Percentiles rank a stretch among this genome's conserved stretches.
Conservation (phyloP, 1,139 yeast species). For the Protomyces inundatus region DNA sequence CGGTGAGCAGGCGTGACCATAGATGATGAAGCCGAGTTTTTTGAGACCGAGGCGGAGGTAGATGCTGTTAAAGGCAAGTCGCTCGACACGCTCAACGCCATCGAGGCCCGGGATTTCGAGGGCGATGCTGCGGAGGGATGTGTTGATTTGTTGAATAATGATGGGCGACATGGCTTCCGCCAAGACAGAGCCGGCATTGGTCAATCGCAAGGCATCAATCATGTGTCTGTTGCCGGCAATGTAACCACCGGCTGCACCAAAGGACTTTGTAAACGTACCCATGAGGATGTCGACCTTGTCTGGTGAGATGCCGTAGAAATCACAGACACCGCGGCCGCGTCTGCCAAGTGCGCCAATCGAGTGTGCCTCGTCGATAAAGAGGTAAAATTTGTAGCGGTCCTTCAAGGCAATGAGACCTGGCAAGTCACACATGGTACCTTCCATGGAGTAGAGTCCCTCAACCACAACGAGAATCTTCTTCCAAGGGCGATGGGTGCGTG, state of each 20-base stretch:
- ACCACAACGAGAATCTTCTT: slow-evolving; percentile 85
- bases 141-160: slow-evolving; percentile 77
- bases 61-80: slow-evolving; percentile 93
- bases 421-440: slow-evolving; percentile 86
- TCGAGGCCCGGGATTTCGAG: slow-evolving; percentile 89
- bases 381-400: slow-evolving; percentile 78
- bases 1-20: slow-evolving; percentile 95
- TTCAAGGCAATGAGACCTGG: slow-evolving; percentile 71
- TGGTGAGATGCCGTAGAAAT: slow-evolving; percentile 78
- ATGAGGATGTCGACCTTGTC: slow-evolving; percentile 72
- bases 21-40: slow-evolving; percentile 85
- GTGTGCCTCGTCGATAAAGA: slow-evolving; percentile 96
- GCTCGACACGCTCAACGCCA: slow-evolving; percentile 81
- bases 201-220: slow-evolving; percentile 68
- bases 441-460: slow-evolving; percentile 97
- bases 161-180: slow-evolving; percentile 88
- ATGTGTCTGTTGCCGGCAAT: slow-evolving; percentile 66
- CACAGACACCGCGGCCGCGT: slow-evolving; percentile 88
- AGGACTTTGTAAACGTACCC: slow-evolving; percentile 97
- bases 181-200: slow-evolving; percentile 67
- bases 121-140: slow-evolving; percentile 70
- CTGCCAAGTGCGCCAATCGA: slow-evolving; percentile 98
- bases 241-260: slow-evolving; percentile 98
- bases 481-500: slow-evolving; percentile 97
- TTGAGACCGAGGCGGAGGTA: slow-evolving; percentile 85